phyloP scores from a whole-genome alignment of 305 asterid genomes.

The Fraxinus greggii region DNA sequence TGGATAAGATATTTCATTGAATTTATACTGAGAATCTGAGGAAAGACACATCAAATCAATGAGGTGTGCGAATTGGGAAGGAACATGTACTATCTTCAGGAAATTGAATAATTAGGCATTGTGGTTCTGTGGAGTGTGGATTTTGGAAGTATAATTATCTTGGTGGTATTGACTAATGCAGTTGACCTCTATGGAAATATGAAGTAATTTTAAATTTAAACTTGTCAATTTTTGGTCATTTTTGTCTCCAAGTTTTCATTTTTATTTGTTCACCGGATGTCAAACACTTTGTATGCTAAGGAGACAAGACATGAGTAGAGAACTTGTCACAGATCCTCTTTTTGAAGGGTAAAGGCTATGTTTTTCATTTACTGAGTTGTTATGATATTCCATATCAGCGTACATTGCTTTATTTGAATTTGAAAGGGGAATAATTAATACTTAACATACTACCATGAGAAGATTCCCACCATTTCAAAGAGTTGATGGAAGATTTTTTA shows the following conservation, averaged over 20 bases:
- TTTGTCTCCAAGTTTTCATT: conserved; percentile 12
- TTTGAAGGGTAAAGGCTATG: background rate
- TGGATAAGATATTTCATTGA: background rate
- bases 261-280: conserved; percentile 15
- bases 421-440: conserved; percentile 1
- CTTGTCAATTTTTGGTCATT: conserved; percentile 9
- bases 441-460: background rate
- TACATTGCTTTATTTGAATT: background rate
- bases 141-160: background rate
- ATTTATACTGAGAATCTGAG: background rate
- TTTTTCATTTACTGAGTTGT: background rate
- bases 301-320: background rate
- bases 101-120: background rate
- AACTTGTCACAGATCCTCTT: background rate
- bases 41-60: background rate
- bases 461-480: background rate
- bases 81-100: background rate
- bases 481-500: background rate
- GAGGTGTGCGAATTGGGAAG: background rate
- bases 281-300: conserved; percentile 13
- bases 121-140: background rate
- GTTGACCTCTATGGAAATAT: background rate
- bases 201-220: conserved; percentile 4
- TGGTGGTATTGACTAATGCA: background rate
- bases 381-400: background rate